Evolutionary conservation across 495 filamentous ascomycete genomes (phyloP).

Genomic region (Geoglossum glabrum): DNA sequence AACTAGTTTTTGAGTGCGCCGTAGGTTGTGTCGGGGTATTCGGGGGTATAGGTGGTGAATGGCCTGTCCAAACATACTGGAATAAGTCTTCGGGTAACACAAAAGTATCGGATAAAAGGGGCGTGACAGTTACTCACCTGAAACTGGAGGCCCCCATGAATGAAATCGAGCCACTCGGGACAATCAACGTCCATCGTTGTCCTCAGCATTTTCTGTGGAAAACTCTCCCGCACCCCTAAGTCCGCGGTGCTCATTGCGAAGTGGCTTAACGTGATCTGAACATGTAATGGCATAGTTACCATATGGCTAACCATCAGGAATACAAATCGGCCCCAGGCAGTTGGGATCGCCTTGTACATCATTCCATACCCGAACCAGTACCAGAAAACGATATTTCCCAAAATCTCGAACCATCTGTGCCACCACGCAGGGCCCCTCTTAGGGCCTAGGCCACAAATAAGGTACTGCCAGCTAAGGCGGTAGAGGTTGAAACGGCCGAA

Average conservation of each 20-base stretch:
- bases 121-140: constrained; percentile 24
- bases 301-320: constrained; percentile 79
- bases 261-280: constrained; percentile 91
- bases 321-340: constrained; percentile 42
- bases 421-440: constrained; percentile 69
- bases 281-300: constrained; percentile 70
- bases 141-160: constrained; percentile 92
- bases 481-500: constrained; percentile 51
- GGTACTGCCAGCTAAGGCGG: constrained; percentile 58
- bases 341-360: constrained; percentile 56
- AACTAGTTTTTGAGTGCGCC: constrained; percentile 61
- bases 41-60: constrained; percentile 89
- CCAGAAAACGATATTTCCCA: constrained; percentile 79
- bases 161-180: constrained; percentile 84
- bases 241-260: constrained; percentile 95
- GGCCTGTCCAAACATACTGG: constrained; percentile 18
- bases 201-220: constrained; percentile 89
- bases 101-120: not conserved
- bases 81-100: not conserved
- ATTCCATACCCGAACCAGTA: constrained; percentile 80
- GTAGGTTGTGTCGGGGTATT: constrained; percentile 87
- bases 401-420: constrained; percentile 72
- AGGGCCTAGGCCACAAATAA: constrained; percentile 57
- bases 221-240: constrained; percentile 68
- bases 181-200: constrained; percentile 98